Base-by-base conservation (phyloP, 2,329 filamentous ascomycete species). In the Aureobasidium sp. region DNA sequence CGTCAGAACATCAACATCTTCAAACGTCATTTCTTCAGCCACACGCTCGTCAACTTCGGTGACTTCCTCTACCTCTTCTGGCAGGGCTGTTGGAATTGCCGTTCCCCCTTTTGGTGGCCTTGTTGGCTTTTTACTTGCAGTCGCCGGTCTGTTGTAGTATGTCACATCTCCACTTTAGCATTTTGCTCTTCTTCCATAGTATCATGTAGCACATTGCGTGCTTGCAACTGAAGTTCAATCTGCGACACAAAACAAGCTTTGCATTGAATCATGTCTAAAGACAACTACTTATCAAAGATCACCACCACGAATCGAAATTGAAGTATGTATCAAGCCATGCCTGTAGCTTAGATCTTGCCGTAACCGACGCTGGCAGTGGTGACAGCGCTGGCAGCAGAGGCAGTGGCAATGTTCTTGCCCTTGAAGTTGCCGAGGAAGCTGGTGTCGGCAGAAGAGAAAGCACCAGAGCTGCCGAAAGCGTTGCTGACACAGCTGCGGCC, bases 401-500 rank as follows among this genome's bases (percentile, higher is more conserved):
- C 74, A 54, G 68, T 60, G 11, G 79, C 79, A 58, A 80, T 63
- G 56, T 71, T 76, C 72, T 79, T 77, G 56, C 76, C 76, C 44
- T 67, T 64, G 64, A 81, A 80, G 60, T 74, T 70, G 53, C 59
- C 45, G 42, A 82, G 62, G 68, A 81, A 76, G 45, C 63, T 65
- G 10, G 73, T 71, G 60, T 77, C 74, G n/a, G 42, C 41, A 2
- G 54, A 56, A 21, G 35, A 45, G 39, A 61, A 60, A 6, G 48
- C 47, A 12, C 59, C 59, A n/a, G 58, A 59, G 50, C 55, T 56
- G 5, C 55, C 56, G 24, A 60, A 60, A 7, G 56, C 56, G 68
- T 82, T 83, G 52, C 70, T 12, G 68, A 75, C 62, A 65, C 79
- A 81, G 47, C 60, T 63, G 56, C 70, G 76, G 56, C 78, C 77